Conservation (phyloP, 2,329 filamentous ascomycete species). For the Tolypocladium tropicale region DNA sequence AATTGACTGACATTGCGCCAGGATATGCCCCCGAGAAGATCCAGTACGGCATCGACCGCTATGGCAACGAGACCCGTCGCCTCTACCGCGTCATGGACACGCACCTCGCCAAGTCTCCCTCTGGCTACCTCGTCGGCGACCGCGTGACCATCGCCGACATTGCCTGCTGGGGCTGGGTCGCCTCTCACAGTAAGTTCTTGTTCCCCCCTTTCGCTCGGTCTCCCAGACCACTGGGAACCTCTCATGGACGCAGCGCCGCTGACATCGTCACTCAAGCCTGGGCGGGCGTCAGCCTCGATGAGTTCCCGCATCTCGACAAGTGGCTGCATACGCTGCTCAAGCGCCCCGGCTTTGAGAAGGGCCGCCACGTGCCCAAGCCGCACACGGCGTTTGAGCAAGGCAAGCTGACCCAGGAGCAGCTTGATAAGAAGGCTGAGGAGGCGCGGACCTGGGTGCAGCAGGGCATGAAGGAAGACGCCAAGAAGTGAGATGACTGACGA, state of each 20-base stretch:
- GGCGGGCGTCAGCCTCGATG: conserved; percentile 47
- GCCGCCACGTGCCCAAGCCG: conserved; percentile 57
- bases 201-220: too few relatives aligned
- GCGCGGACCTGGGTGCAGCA: conserved; percentile 55
- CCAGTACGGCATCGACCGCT: conserved; percentile 72
- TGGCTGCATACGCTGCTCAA: conserved; percentile 66
- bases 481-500: conserved; percentile 24
- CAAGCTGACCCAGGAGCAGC: conserved; percentile 36
- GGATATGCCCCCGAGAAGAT: conserved; percentile 74
- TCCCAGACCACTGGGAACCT: too few relatives aligned
- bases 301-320: conserved; percentile 65
- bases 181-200: conserved; percentile 29
- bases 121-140: conserved; percentile 55
- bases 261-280: conserved; percentile 12
- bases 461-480: conserved; percentile 58
- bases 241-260: background rate
- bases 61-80: conserved; percentile 73
- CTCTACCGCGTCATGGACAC: conserved; percentile 70
- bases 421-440: conserved; percentile 45
- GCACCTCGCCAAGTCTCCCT: conserved; percentile 48
- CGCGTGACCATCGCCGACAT: conserved; percentile 70
- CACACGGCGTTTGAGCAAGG: conserved; percentile 48
- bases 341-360: conserved; percentile 65
- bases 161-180: conserved; percentile 70
- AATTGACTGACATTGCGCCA: conserved; percentile 10